phyloP scores from a whole-genome alignment of 2,329 filamentous ascomycete species.

The Ceratocystis papillata region DNA sequence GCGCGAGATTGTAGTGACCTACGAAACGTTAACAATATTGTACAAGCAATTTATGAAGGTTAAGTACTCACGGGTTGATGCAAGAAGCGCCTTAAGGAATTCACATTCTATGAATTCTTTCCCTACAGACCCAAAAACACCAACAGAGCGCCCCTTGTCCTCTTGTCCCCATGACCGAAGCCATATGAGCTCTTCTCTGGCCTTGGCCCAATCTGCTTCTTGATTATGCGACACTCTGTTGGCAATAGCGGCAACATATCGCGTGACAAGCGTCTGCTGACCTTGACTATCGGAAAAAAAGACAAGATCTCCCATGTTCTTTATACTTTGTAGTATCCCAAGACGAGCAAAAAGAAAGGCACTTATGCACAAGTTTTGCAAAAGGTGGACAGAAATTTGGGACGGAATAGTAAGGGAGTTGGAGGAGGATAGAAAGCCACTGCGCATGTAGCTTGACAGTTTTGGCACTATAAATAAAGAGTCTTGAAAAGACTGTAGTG shows the following conservation, averaged over 20 bases:
- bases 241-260: constrained; percentile 46
- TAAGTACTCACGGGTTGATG: constrained; percentile 45
- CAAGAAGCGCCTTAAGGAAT: constrained; percentile 56
- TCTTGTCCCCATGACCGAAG: constrained; percentile 59
- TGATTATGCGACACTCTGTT: constrained; percentile 46
- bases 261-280: constrained; percentile 49
- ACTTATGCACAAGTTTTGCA: constrained; percentile 41
- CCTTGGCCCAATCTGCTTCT: constrained; percentile 51
- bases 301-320: constrained; percentile 50
- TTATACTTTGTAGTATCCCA: constrained; percentile 42
- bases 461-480: constrained; percentile 27
- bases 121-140: constrained; percentile 52
- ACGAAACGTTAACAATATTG: neutral
- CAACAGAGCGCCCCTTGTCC: constrained; percentile 38
- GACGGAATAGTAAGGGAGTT: constrained; percentile 19
- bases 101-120: constrained; percentile 56
- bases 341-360: constrained; percentile 45
- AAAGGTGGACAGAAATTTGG: constrained; percentile 24
- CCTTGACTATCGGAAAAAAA: constrained; percentile 54
- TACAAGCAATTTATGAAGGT: neutral
- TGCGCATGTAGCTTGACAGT: constrained; percentile 31
- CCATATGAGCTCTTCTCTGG: constrained; percentile 59
- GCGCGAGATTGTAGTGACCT: constrained; percentile 51
- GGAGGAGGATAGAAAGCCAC: constrained; percentile 23
- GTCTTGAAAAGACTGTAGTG: constrained; percentile 25